Conservation (phyloP, 306 rosid genomes). For the Begonia peltatifolia region DNA sequence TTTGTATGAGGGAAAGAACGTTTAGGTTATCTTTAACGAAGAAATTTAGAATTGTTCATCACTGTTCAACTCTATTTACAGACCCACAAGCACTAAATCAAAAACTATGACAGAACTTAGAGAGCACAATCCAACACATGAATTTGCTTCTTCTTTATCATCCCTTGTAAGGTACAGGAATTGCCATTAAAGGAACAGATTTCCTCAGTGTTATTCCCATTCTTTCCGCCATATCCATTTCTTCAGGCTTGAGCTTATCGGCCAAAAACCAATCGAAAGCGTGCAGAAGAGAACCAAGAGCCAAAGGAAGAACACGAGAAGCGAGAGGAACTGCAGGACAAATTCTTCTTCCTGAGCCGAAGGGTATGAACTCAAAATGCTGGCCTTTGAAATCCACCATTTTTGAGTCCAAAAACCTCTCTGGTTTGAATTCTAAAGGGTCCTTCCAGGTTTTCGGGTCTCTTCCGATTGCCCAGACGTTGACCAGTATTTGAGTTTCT, state of each 20-base stretch:
- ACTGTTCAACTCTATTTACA: no score
- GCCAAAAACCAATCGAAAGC: conserved; percentile 62
- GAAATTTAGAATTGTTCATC: no score
- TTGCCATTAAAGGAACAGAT: conserved; percentile 37
- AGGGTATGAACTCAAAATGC: conserved; percentile 65
- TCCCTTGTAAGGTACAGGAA: conserved; percentile 24
- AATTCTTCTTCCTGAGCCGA: conserved; percentile 80
- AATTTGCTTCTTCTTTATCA: no score
- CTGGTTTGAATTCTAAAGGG: conserved; percentile 51
- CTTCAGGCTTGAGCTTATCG: conserved; percentile 35
- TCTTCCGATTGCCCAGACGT: conserved; percentile 89
- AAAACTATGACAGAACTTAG: not conserved
- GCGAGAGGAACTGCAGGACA: conserved; percentile 79
- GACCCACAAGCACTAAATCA: no score
- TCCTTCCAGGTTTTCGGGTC: conserved; percentile 64
- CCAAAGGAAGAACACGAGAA: conserved; percentile 63
- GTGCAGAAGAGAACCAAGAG: conserved; percentile 52
- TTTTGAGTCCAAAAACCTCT: conserved; percentile 46
- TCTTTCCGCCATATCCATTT: conserved; percentile 76
- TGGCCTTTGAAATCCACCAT: conserved; percentile 49
- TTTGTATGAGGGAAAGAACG: no score
- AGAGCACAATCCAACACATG: not conserved
- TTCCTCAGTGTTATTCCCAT: conserved; percentile 68
- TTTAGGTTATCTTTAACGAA: no score
- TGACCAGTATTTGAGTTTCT: conserved; percentile 59